These are phyloP conservation scores for Eimeria tenella DNA, from an alignment of 169 alveolate species.

Conservation along the genomic window DNA sequence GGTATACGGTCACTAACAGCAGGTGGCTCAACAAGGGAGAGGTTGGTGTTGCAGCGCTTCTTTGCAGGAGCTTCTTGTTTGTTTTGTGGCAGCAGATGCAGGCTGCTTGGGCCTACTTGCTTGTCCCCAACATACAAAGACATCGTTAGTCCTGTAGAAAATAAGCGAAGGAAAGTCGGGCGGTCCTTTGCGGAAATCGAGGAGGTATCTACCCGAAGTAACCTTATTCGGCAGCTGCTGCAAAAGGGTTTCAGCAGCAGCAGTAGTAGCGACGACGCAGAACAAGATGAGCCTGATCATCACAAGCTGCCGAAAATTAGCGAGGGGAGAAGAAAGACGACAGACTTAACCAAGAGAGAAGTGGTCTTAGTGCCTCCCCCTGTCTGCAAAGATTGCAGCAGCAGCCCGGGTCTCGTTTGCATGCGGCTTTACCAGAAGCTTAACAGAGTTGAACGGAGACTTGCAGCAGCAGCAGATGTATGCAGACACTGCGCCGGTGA, in stretches of 20 bases:
- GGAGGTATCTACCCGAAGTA: conserved; percentile 30
- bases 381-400: conserved; percentile 75
- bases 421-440: conserved; percentile 28
- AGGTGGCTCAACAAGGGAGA: conserved; percentile 20
- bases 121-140: not conserved
- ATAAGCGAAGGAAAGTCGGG: not conserved
- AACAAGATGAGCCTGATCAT: not conserved
- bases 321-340: not conserved
- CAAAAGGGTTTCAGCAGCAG: not conserved
- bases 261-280: conserved; percentile 53
- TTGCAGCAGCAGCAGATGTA: conserved; percentile 49
- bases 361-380: conserved; percentile 59
- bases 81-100: conserved; percentile 64
- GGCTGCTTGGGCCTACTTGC: not conserved
- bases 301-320: not conserved
- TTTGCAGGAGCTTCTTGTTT: conserved; percentile 74
- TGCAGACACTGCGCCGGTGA: conserved; percentile 78
- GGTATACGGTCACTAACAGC: conserved; percentile 34
- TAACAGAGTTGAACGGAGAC: conserved; percentile 49
- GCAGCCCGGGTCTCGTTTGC: conserved; percentile 47
- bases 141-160: not conserved
- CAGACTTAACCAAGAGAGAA: not conserved
- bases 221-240: conserved; percentile 54
- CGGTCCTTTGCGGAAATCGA: conserved; percentile 7
- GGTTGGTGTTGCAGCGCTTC: conserved; percentile 68